A percentile compares a stretch with the other conserved stretches of the same genome.
Conservation (phyloP, 345 rosid species). For the Populus euphratica region DNA sequence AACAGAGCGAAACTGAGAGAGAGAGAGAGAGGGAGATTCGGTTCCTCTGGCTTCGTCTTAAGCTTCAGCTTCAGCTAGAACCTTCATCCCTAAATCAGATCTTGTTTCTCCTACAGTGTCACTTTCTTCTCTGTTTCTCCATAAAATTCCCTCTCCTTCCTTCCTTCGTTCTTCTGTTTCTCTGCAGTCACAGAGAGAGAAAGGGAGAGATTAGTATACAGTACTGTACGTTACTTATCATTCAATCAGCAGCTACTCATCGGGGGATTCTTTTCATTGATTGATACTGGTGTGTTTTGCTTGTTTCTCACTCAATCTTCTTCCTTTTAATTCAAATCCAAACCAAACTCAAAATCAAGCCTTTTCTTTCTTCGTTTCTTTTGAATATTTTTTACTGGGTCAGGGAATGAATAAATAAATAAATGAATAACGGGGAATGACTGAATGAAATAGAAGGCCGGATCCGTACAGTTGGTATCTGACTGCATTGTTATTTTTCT, state of each 20-base stretch:
- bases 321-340: neutral
- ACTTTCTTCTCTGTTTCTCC: too few relatives aligned
- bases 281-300: neutral
- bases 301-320: neutral
- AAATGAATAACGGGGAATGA: neutral
- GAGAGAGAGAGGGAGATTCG: neutral
- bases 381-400: neutral
- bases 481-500: slow-evolving; percentile 41
- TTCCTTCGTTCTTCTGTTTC: neutral
- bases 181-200: neutral
- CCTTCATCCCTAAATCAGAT: neutral
- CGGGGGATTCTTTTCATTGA: neutral
- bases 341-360: neutral
- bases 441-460: slow-evolving; percentile 11
- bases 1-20: neutral
- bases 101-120: neutral
- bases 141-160: neutral
- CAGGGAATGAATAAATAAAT: neutral
- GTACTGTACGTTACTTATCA: too few relatives aligned
- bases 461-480: slow-evolving; percentile 39
- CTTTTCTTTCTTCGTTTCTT: neutral
- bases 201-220: neutral
- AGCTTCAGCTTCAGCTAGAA: neutral
- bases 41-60: neutral
- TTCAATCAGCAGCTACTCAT: neutral